Conservation (phyloP, 352 stramenopile genomes). For the Blastocystis sp. region DNA sequence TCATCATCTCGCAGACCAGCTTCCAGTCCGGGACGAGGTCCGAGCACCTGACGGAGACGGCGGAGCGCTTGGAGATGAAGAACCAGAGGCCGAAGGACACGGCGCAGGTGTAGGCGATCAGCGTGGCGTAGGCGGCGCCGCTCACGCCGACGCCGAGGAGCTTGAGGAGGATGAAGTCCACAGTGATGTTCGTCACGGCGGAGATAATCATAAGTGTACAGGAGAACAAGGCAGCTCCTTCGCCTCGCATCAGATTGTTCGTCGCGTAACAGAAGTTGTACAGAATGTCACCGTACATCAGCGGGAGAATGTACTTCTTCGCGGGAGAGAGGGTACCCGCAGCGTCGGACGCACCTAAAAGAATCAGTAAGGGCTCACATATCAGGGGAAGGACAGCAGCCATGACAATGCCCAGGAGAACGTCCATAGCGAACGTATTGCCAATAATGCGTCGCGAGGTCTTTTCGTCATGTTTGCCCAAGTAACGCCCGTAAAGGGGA, state of each 20-base stretch:
- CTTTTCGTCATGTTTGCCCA: conserved; percentile 51
- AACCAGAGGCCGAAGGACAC: conserved; percentile 39
- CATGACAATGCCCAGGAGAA: conserved; percentile 48
- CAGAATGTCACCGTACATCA: conserved; percentile 58
- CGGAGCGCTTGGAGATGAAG: conserved; percentile 44
- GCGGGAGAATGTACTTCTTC: conserved; percentile 23
- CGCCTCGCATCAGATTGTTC: conserved; percentile 71
- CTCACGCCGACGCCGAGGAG: conserved; percentile 1
- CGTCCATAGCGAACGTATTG: conserved; percentile 60
- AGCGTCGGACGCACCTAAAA: conserved; percentile 58
- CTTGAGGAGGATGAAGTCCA: conserved; percentile 34
- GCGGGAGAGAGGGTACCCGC: conserved; percentile 7
- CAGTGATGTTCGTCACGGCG: conserved; percentile 32
- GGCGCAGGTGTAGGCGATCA: conserved; percentile 17
- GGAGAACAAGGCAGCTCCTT: conserved; percentile 62
- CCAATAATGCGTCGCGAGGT: conserved; percentile 15
- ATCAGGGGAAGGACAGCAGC: conserved; percentile 40
- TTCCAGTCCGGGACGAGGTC: conserved; percentile 65
- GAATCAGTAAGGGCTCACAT: conserved; percentile 1
- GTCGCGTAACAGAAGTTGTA: conserved; percentile 69
- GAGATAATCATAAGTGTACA: conserved; percentile 34
- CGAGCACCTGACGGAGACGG: conserved; percentile 3
- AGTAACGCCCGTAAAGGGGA: conserved; percentile 54
- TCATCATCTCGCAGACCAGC: conserved; percentile 41
- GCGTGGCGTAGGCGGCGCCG: conserved; percentile 44